Conservation (phyloP, 2,329 filamentous ascomycete genomes). For the Fusarium agapanthi region DNA sequence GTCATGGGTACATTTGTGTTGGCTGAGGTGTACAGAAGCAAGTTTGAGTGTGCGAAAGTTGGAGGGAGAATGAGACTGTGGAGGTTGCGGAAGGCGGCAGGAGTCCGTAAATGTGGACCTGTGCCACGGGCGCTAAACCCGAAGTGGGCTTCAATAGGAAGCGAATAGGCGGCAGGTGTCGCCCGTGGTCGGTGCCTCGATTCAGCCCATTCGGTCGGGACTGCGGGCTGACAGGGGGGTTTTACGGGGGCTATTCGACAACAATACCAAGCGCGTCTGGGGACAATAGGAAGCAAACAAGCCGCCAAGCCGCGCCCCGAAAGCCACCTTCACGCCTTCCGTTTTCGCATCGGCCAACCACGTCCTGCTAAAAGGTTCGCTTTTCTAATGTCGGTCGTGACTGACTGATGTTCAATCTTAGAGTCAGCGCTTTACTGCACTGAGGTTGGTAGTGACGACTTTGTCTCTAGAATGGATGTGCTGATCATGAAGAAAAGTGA, state of each 20-base stretch:
- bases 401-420: background rate
- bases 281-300: constrained; percentile 45
- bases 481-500: background rate
- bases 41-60: background rate
- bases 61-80: constrained; percentile 5
- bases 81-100: constrained; percentile 18
- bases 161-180: constrained; percentile 39
- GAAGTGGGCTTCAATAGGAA: constrained; percentile 41
- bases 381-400: constrained; percentile 8
- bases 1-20: constrained; percentile 12
- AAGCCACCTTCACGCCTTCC: constrained; percentile 15
- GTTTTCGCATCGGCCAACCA: constrained; percentile 1
- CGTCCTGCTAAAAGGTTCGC: background rate
- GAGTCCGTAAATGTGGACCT: constrained; percentile 28
- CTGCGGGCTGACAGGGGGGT: constrained; percentile 9
- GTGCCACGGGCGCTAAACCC: constrained; percentile 43
- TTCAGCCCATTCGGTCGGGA: constrained; percentile 35
- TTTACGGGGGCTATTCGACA: constrained; percentile 29
- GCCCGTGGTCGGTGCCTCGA: constrained; percentile 24
- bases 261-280: constrained; percentile 44
- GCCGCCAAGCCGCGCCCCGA: constrained; percentile 21
- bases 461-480: background rate
- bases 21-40: background rate
- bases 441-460: background rate
- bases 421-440: background rate